Evolutionary conservation across 352 stramenopile genomes (phyloP).

Genomic region (Pelagophyceae sp.): DNA sequence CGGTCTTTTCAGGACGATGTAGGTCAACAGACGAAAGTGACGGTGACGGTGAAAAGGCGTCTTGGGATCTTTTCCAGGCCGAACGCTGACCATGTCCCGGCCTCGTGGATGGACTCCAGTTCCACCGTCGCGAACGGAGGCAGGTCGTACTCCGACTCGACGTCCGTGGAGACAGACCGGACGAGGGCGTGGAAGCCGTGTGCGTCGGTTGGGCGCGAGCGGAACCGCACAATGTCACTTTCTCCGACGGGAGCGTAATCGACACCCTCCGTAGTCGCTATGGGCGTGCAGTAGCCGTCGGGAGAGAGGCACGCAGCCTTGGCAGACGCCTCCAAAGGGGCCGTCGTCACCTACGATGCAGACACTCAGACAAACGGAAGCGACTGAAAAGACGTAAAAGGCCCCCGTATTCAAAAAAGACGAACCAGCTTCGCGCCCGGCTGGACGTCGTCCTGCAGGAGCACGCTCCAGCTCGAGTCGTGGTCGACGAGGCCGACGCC

Average conservation of each 20-base stretch:
- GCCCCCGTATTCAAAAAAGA: no score
- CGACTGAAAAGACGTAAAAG: background rate
- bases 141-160: background rate
- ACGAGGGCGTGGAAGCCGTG: slow-evolving; percentile 1
- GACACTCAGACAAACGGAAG: background rate
- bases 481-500: background rate
- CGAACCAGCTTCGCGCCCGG: no score
- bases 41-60: background rate
- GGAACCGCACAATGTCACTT: background rate
- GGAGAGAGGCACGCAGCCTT: background rate
- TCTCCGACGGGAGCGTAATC: background rate
- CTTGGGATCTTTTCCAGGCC: background rate
- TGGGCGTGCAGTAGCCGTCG: slow-evolving; percentile 1
- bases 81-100: background rate
- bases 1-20: no score
- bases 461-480: background rate
- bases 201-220: background rate
- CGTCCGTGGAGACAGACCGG: background rate
- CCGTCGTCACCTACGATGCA: background rate
- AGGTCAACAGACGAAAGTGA: background rate
- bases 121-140: background rate
- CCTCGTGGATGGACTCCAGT: background rate
- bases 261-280: background rate
- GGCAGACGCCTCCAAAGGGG: background rate
- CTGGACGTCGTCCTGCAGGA: no score